Conservation (phyloP, 2,329 filamentous ascomycete species). For the Zopfia rhizophila region DNA sequence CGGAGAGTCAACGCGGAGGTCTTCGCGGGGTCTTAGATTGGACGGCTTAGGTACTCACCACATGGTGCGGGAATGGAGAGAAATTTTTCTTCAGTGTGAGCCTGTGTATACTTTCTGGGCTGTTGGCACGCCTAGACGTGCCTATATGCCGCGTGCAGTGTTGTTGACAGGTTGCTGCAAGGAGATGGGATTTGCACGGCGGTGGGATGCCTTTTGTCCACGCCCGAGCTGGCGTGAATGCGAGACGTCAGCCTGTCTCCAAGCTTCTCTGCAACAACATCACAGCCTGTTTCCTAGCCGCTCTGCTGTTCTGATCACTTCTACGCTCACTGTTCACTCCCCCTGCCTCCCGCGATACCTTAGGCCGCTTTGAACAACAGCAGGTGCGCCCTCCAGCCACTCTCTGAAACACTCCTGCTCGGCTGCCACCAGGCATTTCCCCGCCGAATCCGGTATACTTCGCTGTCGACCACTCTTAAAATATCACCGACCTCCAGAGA, state of each 20-base stretch:
- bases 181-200: not conserved
- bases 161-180: too few relatives aligned
- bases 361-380: too few relatives aligned
- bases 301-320: conserved; percentile 13
- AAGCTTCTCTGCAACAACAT: not conserved
- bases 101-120: too few relatives aligned
- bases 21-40: conserved; percentile 23
- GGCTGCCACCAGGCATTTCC: conserved; percentile 22
- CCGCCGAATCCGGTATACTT: conserved; percentile 34
- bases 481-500: conserved; percentile 12
- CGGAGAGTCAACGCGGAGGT: conserved; percentile 31
- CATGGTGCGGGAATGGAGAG: conserved; percentile 25
- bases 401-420: conserved; percentile 37
- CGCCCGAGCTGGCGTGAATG: conserved; percentile 3
- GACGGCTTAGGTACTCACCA: conserved; percentile 24
- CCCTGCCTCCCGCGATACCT: too few relatives aligned
- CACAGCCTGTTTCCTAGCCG: conserved; percentile 34
- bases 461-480: conserved; percentile 42
- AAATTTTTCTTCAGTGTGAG: too few relatives aligned
- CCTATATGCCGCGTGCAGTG: too few relatives aligned
- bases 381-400: conserved; percentile 9
- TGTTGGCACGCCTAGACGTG: too few relatives aligned
- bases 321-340: too few relatives aligned
- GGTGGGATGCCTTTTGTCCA: not conserved
- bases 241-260: conserved; percentile 14